These are phyloP conservation scores for Triticum monococcum DNA, from an alignment of 176 grass and related monocot species.

Conservation along the genomic window DNA sequence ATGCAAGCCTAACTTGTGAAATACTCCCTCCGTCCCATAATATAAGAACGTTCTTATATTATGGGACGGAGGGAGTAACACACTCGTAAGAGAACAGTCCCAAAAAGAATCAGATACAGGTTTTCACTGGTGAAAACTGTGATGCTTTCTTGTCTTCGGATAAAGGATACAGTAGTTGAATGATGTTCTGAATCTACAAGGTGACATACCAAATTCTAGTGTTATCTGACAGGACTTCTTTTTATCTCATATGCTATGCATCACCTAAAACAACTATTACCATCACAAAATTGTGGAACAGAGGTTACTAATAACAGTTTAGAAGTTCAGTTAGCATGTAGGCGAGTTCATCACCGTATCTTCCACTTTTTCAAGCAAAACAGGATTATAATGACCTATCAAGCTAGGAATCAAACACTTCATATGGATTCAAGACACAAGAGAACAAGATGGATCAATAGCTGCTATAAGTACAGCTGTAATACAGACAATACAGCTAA, in stretches of 20 bases:
- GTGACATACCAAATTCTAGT: background rate
- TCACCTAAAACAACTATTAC: background rate
- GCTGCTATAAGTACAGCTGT: background rate
- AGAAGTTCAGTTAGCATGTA: background rate
- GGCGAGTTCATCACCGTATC: background rate
- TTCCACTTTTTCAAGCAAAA: background rate
- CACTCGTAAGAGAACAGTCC: background rate
- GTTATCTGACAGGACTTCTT: background rate
- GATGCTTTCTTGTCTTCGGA: slow-evolving; percentile 9
- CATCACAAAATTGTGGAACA: background rate
- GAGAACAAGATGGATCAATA: background rate
- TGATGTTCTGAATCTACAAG: slow-evolving; percentile 12
- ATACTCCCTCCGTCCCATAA: background rate
- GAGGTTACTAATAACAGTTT: background rate
- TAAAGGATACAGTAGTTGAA: background rate
- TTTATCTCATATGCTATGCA: background rate
- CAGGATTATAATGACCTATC: background rate
- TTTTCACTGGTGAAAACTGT: background rate
- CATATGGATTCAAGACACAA: background rate
- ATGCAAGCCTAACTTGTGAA: slow-evolving; percentile 4
- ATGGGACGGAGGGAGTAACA: background rate
- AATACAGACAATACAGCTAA: background rate
- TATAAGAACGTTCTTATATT: too few relatives aligned
- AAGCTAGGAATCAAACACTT: background rate
- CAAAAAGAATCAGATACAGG: background rate